phyloP scores from a whole-genome alignment of 495 filamentous ascomycete genomes.

The Podospora comata region DNA sequence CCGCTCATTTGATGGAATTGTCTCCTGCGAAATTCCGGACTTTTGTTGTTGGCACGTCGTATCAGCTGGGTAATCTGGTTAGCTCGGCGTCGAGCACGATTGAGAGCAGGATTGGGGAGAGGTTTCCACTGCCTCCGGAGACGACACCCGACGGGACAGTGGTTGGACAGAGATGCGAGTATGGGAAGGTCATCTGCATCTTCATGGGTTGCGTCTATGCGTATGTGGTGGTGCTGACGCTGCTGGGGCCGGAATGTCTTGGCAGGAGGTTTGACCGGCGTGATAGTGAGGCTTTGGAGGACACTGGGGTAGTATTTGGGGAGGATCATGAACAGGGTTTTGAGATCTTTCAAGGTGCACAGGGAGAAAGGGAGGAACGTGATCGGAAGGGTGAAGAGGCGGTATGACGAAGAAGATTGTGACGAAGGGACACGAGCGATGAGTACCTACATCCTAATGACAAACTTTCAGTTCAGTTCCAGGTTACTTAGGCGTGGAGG shows the following conservation, averaged over 20 bases:
- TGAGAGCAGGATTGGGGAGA: constrained; percentile 75
- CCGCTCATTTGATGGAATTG: constrained; percentile 85
- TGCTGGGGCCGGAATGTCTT: constrained; percentile 75
- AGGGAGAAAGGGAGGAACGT: background rate
- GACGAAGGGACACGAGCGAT: too few species aligned
- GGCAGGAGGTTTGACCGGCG: constrained; percentile 54
- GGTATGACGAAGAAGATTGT: too few species aligned
- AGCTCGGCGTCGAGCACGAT: constrained; percentile 79
- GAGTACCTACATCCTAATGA: too few species aligned
- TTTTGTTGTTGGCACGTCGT: constrained; percentile 77
- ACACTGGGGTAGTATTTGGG: background rate
- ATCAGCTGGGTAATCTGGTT: constrained; percentile 83
- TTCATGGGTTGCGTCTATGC: constrained; percentile 91
- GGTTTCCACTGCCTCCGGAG: constrained; percentile 59
- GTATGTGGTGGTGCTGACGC: constrained; percentile 71
- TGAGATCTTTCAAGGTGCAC: background rate
- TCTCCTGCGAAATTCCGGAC: constrained; percentile 78
- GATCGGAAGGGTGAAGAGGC: background rate
- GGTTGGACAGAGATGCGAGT: constrained; percentile 59
- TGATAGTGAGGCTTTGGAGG: background rate
- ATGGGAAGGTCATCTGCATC: constrained; percentile 88
- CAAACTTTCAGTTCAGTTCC: too few species aligned
- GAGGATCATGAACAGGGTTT: background rate
- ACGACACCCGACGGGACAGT: constrained; percentile 43
- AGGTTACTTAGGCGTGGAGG: too few species aligned